phyloP scores from a whole-genome alignment of 2,329 filamentous ascomycete species.

The Didymella glomerata region DNA sequence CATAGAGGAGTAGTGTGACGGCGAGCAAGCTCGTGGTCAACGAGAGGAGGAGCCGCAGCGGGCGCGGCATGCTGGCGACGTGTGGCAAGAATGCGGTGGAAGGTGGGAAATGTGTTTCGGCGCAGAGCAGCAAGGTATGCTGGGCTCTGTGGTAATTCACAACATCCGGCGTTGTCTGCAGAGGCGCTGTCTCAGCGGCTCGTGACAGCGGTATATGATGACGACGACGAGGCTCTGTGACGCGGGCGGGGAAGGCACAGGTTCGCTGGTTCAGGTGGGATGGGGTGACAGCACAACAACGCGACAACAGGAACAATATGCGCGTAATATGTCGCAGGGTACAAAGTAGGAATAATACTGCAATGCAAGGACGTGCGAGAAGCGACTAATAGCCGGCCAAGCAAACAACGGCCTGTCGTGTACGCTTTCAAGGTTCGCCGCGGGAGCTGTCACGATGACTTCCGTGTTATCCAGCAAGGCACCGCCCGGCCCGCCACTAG shows the following conservation, averaged over 20 bases:
- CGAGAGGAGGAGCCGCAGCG: conserved; percentile 51
- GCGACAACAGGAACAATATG: conserved; percentile 5
- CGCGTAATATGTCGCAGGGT: neutral
- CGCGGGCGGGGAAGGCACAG: conserved; percentile 17
- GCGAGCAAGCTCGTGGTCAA: conserved; percentile 55
- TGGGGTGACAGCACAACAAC: conserved; percentile 15
- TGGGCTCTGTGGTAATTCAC: conserved; percentile 20
- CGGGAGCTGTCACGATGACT: conserved; percentile 8
- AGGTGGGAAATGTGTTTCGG: conserved; percentile 3
- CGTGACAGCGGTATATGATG: conserved; percentile 22
- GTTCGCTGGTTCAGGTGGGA: conserved; percentile 7
- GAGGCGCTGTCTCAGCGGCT: conserved; percentile 17
- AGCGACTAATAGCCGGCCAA: conserved; percentile 13
- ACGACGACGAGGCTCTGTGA: conserved; percentile 17
- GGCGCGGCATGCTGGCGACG: conserved; percentile 45
- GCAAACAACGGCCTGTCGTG: conserved; percentile 23
- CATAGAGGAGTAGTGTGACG: conserved; percentile 55
- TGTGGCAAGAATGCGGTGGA: conserved; percentile 13
- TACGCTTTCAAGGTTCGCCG: neutral
- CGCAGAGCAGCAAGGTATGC: conserved; percentile 38
- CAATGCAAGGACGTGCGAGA: conserved; percentile 22
- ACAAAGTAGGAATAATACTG: neutral
- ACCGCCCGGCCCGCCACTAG: conserved; percentile 1
- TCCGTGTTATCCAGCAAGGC: conserved; percentile 7
- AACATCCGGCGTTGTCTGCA: conserved; percentile 17